phyloP scores from a whole-genome alignment of 371 early-diverging fungal species.

The Mucor velutinosus region DNA sequence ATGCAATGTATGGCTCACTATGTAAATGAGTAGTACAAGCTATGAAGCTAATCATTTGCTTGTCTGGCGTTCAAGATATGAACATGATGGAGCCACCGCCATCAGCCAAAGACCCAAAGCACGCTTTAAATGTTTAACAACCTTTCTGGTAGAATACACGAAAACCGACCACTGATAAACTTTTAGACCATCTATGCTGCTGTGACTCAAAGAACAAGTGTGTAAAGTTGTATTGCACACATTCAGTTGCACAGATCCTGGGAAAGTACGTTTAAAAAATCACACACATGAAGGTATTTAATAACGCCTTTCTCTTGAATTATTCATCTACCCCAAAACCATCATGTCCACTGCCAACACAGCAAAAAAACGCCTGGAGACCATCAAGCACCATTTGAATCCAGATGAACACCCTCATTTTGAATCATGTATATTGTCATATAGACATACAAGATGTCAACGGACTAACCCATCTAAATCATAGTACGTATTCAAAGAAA shows the following conservation, averaged over 20 bases:
- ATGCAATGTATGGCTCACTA: not conserved
- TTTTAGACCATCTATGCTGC: not conserved
- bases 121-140: not conserved
- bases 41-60: not conserved
- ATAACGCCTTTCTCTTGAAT: not conserved
- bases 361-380: constrained; percentile 2
- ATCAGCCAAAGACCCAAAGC: not conserved
- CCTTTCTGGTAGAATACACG: not conserved
- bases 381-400: constrained; percentile 10
- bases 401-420: constrained; percentile 14
- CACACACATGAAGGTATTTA: not conserved
- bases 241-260: not conserved
- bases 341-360: not conserved
- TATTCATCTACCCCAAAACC: not conserved
- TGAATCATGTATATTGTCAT: constrained; percentile 10
- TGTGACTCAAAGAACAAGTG: not conserved
- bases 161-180: not conserved
- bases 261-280: not conserved
- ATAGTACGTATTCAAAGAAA: constrained; percentile 34
- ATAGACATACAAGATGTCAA: not conserved
- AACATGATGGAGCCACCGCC: not conserved
- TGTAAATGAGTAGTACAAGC: not conserved
- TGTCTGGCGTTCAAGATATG: not conserved
- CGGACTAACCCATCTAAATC: not conserved
- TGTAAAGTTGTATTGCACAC: not conserved